Conservation (phyloP, 768 basidiomycete species). For the Megacollybia marginata region DNA sequence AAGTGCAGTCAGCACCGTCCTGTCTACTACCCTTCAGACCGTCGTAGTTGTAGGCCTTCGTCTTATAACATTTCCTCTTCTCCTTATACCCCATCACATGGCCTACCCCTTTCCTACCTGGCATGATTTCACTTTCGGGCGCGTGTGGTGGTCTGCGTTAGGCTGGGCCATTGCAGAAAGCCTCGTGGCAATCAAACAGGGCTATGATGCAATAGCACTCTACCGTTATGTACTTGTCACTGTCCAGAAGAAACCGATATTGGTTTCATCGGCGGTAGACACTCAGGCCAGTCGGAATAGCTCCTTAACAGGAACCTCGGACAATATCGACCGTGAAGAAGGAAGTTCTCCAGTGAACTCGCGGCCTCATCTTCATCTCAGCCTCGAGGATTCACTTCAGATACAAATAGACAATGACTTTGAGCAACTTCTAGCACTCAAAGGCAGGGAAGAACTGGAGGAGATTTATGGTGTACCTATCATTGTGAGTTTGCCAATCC, state of each 20-base stretch:
- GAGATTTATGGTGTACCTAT: slow-evolving; percentile 74
- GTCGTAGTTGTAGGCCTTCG: slow-evolving; percentile 47
- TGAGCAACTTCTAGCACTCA: slow-evolving; percentile 54
- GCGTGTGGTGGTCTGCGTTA: slow-evolving; percentile 73
- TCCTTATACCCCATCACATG: slow-evolving; percentile 41
- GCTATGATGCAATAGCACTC: slow-evolving; percentile 57
- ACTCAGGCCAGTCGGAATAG: neutral
- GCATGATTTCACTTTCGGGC: slow-evolving; percentile 48
- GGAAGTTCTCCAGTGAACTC: neutral
- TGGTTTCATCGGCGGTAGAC: neutral
- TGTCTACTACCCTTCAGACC: slow-evolving; percentile 39
- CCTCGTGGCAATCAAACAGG: slow-evolving; percentile 56
- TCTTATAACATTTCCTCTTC: slow-evolving; percentile 44
- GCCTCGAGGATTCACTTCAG: slow-evolving; percentile 11
- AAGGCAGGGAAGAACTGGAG: slow-evolving; percentile 69
- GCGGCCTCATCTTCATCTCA: neutral
- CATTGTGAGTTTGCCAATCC: slow-evolving; percentile 40
- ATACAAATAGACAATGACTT: slow-evolving; percentile 57
- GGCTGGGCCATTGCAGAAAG: slow-evolving; percentile 73
- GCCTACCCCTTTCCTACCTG: slow-evolving; percentile 39
- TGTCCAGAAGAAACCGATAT: slow-evolving; percentile 10
- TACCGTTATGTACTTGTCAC: slow-evolving; percentile 65
- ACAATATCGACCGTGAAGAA: neutral
- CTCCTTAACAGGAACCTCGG: neutral
- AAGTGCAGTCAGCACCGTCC: slow-evolving; percentile 22